These are phyloP conservation scores for Talaromyces sp. DNA, from an alignment of 2,329 filamentous ascomycete genomes.

Conservation along the genomic window DNA sequence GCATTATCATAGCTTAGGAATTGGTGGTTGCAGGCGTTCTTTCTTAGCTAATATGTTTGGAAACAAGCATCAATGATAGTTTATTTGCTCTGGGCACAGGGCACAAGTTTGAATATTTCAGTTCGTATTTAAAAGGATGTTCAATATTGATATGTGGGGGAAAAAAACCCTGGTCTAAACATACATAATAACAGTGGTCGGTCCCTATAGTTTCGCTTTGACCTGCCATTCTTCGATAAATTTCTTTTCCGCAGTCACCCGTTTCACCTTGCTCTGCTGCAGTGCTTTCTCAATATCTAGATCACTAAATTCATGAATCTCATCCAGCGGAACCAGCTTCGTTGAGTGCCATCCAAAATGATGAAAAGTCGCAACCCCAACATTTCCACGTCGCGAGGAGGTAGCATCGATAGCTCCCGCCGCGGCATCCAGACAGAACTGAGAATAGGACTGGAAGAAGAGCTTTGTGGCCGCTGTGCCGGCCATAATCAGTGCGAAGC, in stretches of 20 bases:
- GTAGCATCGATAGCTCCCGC: slow-evolving; percentile 15
- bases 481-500: slow-evolving; percentile 55
- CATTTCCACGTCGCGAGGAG: slow-evolving; percentile 15
- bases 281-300: slow-evolving; percentile 31
- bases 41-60: not conserved
- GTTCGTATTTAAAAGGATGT: not conserved
- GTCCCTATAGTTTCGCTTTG: slow-evolving; percentile 26
- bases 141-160: not conserved
- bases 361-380: slow-evolving; percentile 29
- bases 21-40: not conserved
- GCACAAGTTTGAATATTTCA: not conserved
- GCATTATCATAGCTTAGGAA: not conserved
- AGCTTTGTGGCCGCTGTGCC: slow-evolving; percentile 42
- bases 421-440: slow-evolving; percentile 45
- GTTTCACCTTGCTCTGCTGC: slow-evolving; percentile 24
- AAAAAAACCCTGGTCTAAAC: not conserved
- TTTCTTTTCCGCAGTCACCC: slow-evolving; percentile 30
- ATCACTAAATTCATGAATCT: slow-evolving; percentile 29
- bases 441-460: slow-evolving; percentile 54
- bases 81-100: not conserved
- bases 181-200: not conserved
- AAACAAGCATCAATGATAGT: not conserved
- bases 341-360: slow-evolving; percentile 23
- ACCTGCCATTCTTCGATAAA: slow-evolving; percentile 27
- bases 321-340: slow-evolving; percentile 29